Evolutionary conservation across 805 yeast species (phyloP).

Genomic region (Suhomyces kilbournensis): DNA sequence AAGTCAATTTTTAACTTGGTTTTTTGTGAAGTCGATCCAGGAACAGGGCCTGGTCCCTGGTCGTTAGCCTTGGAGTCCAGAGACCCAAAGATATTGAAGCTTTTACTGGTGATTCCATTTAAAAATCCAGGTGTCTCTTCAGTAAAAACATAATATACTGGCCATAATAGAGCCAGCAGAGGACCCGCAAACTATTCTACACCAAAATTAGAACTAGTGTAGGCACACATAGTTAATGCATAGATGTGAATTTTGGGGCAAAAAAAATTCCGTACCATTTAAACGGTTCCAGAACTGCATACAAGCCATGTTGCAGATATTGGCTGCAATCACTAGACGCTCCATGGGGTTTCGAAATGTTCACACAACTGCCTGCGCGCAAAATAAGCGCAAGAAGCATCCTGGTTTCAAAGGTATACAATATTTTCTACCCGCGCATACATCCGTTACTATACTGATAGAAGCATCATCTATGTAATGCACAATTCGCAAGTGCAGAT

Average conservation of each 20-base stretch:
- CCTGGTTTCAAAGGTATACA: not conserved
- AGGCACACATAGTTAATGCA: too few relatives aligned
- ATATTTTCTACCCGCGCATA: not conserved
- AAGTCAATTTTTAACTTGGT: slow-evolving; percentile 52
- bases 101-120: slow-evolving; percentile 56
- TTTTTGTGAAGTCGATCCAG: slow-evolving; percentile 21
- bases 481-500: not conserved
- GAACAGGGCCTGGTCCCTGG: not conserved
- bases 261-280: too few relatives aligned
- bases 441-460: not conserved
- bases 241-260: too few relatives aligned
- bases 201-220: too few relatives aligned
- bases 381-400: not conserved
- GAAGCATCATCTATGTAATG: not conserved
- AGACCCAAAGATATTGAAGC: slow-evolving; percentile 50
- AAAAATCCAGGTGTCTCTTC: slow-evolving; percentile 64
- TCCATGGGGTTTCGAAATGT: too few relatives aligned
- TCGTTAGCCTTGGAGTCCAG: not conserved
- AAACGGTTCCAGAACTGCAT: too few relatives aligned
- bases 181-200: slow-evolving; percentile 83
- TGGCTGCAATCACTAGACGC: too few relatives aligned
- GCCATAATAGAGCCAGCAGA: slow-evolving; percentile 97
- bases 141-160: slow-evolving; percentile 74
- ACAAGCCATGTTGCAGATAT: too few relatives aligned
- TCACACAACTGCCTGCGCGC: too few relatives aligned